A percentile compares a stretch with the other conserved stretches of the same genome.
These are phyloP conservation scores for Pseudonitzschia multistriata DNA, from an alignment of 108 stramenopile genomes.

Conservation along the genomic window DNA sequence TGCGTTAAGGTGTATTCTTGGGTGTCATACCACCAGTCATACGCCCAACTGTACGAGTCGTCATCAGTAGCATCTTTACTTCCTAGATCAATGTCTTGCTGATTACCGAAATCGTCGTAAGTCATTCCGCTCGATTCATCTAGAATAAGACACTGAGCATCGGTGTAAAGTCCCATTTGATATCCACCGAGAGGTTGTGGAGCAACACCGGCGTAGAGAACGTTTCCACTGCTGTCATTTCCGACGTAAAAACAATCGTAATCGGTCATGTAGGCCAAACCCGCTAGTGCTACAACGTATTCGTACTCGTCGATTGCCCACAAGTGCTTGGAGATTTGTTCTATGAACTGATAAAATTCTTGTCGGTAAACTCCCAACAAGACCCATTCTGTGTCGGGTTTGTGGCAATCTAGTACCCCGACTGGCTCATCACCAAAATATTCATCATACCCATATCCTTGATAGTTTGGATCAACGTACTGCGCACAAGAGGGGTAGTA, in stretches of 20 bases:
- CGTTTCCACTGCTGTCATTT: conserved; percentile 46
- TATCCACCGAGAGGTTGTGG: conserved; percentile 57
- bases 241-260: conserved; percentile 64
- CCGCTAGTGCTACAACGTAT: conserved; percentile 79
- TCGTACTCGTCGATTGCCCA: conserved; percentile 89
- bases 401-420: conserved; percentile 70
- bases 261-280: conserved; percentile 83
- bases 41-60: conserved; percentile 37
- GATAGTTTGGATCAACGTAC: conserved; percentile 84
- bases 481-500: conserved; percentile 14
- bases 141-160: conserved; percentile 54
- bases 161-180: conserved; percentile 75
- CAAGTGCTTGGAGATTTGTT: conserved; percentile 89
- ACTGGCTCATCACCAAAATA: conserved; percentile 62
- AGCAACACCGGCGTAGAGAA: conserved; percentile 63
- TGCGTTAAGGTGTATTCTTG: conserved; percentile 78
- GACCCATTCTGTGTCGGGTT: conserved; percentile 71
- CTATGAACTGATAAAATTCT: conserved; percentile 87
- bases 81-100: conserved; percentile 43
- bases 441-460: conserved; percentile 71
- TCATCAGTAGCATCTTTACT: conserved; percentile 44
- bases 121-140: conserved; percentile 48
- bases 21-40: conserved; percentile 62
- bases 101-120: conserved; percentile 63
- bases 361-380: conserved; percentile 85